Evolutionary conservation across 2,329 filamentous ascomycete genomes (phyloP), one percentile per base, ranked within the genome.

Genomic region (Fusarium globosum): DNA sequence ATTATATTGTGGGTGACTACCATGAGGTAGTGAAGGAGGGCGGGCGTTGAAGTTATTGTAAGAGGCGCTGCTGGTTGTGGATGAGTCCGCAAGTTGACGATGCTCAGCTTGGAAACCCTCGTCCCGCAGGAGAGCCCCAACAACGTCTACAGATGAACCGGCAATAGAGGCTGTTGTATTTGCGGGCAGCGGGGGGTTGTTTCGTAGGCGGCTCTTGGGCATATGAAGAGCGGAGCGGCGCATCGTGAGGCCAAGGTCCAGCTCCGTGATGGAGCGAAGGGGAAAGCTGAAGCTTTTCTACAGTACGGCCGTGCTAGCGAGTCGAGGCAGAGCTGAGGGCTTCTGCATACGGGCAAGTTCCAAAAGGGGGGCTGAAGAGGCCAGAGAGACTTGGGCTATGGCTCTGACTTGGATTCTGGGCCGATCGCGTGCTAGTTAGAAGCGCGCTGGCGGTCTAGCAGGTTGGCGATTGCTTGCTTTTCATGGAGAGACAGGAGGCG

Each of bases 321-420:
- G 39, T 48, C 41, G 41, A 46, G 45, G 46, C 41, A 28, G 46
- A 59, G 59, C 63, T 63, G 71, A 64, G 15, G 51, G 56, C 61
- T 72, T 73, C 75, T 76, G 75, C 76, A 78, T 77, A 45, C 57
- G 69, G 72, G 45, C 68, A 75, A 61, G 73, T 45, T 68, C 51
- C 58, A 64, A 65, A 65, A 42, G 61, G 68, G 53, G 66, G 61
- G 57, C 36, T 52, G 61, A 66, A 53, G 55, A 60, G 65, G 43
- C 49, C 66, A 61, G 36, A 65, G 36, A 58, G 52, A 48, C 41
- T 38, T 20, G 41, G 38, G 38, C 23, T 58, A 14, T 26, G 42
- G 33, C 42, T 49, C 33, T 26, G 33, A 49, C 30, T n/a, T 58
- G n/a, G 61, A 39, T 57, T 56, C 66, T 57, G 36, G 55, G 52